phyloP scores from a whole-genome alignment of 2,329 filamentous ascomycete genomes.

The Ascochyta fabae region DNA sequence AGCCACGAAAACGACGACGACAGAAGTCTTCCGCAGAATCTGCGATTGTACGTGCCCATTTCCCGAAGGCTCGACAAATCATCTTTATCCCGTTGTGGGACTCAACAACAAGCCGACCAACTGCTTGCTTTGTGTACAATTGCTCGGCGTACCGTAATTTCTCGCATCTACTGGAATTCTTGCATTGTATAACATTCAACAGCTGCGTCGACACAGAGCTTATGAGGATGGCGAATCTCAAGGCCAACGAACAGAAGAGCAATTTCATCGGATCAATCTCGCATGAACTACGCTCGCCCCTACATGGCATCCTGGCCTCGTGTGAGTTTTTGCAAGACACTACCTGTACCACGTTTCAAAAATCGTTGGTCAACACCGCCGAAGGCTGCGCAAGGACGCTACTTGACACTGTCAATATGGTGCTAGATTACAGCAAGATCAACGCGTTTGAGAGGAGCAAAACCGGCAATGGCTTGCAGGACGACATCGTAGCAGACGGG shows the following conservation, averaged over 20 bases:
- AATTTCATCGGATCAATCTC: conserved; percentile 59
- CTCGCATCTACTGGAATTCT: conserved; percentile 16
- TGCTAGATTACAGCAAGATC: conserved; percentile 29
- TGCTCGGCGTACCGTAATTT: conserved; percentile 38
- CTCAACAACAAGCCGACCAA: conserved; percentile 21
- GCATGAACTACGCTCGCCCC: conserved; percentile 59
- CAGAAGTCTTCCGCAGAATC: conserved; percentile 44
- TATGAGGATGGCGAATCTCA: conserved; percentile 47
- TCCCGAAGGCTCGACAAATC: conserved; percentile 13
- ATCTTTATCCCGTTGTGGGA: conserved; percentile 39
- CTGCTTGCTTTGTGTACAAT: conserved; percentile 26
- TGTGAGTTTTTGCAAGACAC: conserved; percentile 57
- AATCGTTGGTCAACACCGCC: conserved; percentile 55
- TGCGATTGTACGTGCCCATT: not conserved
- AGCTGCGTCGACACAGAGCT: conserved; percentile 50
- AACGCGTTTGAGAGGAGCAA: conserved; percentile 43
- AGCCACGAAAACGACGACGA: not conserved
- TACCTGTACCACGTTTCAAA: conserved; percentile 40
- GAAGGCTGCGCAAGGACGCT: conserved; percentile 58
- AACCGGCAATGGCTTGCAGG: not conserved
- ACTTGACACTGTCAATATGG: conserved; percentile 49
- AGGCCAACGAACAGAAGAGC: conserved; percentile 50
- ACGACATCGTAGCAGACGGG: not conserved
- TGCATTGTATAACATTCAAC: conserved; percentile 12
- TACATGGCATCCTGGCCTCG: conserved; percentile 45